Base-by-base conservation (phyloP, 2,329 filamentous ascomycete genomes). In the Diaporthe ilicicola region DNA sequence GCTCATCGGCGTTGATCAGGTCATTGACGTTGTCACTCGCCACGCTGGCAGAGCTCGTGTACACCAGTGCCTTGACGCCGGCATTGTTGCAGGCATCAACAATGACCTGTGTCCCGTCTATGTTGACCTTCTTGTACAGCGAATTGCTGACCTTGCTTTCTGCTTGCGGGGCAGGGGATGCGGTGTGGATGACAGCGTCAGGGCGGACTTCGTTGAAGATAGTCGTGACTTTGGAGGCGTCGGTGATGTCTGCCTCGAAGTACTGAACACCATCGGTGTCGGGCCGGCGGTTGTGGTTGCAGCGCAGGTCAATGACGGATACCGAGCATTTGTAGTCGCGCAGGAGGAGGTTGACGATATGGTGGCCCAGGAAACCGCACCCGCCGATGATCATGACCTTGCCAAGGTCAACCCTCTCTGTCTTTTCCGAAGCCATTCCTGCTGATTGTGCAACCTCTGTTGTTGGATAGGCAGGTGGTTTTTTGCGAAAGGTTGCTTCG, bases 171-270 rank as follows among this genome's bases (percentile, higher is more conserved):
- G 86, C 81, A 48, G 93, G 93, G 42, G 91, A 93, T 24, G 95
- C 96, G 2, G 95, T 97, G 82, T 99, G 95, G 77, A 98, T 92
- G 65, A 99, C 94, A 17, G 97, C 89, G 78, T 94, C 91, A 24
- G 95, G 95, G 76, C 88, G 88, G 68, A 91, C 86, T 74, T 89
- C 84, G 39, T 86, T 81, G 76, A 98, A 90, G 54, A 94, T 83
- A 46, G 86, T 84, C 50, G 88, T 80, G 74, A 96, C 86, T 73
- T 86, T 86, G 68, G 85, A 84, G 22, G 83, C 78, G 73, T 93
- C 90, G 68, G 93, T 94, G 79, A 96, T 94, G 81, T 95, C 93
- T 79, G 90, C 92, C 76, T 94, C 90, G 80, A 89, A 87, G 84
- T 96, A 96, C 66, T 85, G 81, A 64, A 91, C 88, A 55, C 87